Conservation (phyloP, 441 rosid species). For the Macaranga tanarius region DNA sequence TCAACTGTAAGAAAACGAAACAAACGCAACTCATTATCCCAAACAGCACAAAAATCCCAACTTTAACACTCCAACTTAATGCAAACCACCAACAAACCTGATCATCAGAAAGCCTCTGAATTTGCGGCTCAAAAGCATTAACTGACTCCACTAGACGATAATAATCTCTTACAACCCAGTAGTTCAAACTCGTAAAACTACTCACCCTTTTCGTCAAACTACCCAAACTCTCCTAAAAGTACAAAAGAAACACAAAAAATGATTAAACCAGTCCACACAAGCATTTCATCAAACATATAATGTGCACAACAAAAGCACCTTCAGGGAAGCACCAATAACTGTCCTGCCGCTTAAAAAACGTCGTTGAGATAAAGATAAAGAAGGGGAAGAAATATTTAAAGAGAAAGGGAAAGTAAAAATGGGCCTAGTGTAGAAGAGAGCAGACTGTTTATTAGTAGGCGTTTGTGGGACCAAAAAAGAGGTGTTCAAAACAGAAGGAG, state of each 20-base stretch:
- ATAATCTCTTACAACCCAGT: conserved; percentile 92
- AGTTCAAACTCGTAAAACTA: conserved; percentile 62
- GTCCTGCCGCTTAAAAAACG: conserved; percentile 18
- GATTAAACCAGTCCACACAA: conserved; percentile 11
- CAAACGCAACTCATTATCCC: conserved; percentile 21
- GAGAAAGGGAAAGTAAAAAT: conserved; percentile 24
- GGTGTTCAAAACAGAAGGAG: conserved; percentile 36
- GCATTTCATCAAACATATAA: conserved; percentile 57
- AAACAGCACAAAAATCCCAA: conserved; percentile 7
- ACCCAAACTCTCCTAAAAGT: conserved; percentile 47
- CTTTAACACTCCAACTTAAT: neutral
- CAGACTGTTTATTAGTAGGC: conserved; percentile 27
- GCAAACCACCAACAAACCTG: conserved; percentile 50
- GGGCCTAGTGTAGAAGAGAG: conserved; percentile 28
- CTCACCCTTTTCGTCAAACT: conserved; percentile 45
- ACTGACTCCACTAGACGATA: conserved; percentile 72
- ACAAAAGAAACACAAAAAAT: neutral
- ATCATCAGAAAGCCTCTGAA: conserved; percentile 63
- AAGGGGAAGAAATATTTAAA: conserved; percentile 19
- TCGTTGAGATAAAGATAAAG: conserved; percentile 23
- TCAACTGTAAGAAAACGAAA: conserved; percentile 43
- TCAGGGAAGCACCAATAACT: conserved; percentile 38
- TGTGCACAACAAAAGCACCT: conserved; percentile 38
- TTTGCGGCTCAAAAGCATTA: conserved; percentile 55
- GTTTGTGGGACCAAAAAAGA: conserved; percentile 31